Percentiles rank a stretch among this genome's conserved stretches.
These are phyloP conservation scores for Parasitella parasitica DNA, from an alignment of 371 early-diverging fungal genomes.

Conservation along the genomic window DNA sequence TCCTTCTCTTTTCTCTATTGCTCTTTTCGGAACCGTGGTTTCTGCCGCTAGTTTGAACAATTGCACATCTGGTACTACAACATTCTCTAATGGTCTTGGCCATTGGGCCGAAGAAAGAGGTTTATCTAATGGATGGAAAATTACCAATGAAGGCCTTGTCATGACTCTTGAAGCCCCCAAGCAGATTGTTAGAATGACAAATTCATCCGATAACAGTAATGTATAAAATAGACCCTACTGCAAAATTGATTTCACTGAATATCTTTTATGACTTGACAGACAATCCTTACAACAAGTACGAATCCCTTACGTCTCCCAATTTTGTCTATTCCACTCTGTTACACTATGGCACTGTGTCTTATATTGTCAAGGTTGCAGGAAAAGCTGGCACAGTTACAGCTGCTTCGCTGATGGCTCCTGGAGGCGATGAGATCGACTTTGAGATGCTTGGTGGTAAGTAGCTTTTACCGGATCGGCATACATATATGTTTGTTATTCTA, in stretches of 20 bases:
- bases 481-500: too few species aligned
- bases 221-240: too few species aligned
- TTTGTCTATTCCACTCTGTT: constrained; percentile 22
- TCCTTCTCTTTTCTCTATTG: not conserved
- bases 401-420: constrained; percentile 29
- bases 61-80: not conserved
- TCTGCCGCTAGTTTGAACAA: not conserved
- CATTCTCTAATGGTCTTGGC: constrained; percentile 11
- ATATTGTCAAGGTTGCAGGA: constrained; percentile 23
- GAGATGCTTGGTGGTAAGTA: constrained; percentile 33
- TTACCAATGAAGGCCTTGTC: constrained; percentile 28
- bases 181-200: constrained; percentile 2
- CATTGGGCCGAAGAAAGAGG: constrained; percentile 29
- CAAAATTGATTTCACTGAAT: not conserved
- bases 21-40: not conserved
- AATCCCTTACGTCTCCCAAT: constrained; percentile 25
- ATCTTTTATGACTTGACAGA: constrained; percentile 8
- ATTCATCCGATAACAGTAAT: constrained; percentile 10
- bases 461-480: not conserved
- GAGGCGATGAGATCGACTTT: constrained; percentile 45
- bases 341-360: constrained; percentile 35
- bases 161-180: constrained; percentile 33
- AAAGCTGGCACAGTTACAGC: constrained; percentile 40
- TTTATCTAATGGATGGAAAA: constrained; percentile 12
- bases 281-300: constrained; percentile 36